Evolutionary conservation across 805 yeast species (phyloP), one percentile per base, ranked within the genome.

Genomic region (Saccharomycopsis oosterbeekiorum): DNA sequence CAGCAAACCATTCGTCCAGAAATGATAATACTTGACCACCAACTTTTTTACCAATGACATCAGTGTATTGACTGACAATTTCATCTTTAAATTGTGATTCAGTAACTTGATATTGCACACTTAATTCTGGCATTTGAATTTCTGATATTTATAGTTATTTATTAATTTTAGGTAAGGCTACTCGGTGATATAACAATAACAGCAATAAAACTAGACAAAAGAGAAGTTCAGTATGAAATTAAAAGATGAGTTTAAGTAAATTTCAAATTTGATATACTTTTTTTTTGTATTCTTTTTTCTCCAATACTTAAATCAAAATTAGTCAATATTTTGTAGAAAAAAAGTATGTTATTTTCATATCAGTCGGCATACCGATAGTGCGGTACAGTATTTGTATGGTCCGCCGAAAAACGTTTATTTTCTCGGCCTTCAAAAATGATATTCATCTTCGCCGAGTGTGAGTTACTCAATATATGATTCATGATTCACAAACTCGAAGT

Each of bases 1-100:
- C 93, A 1, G 97, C 98, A 75, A 93, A 93, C 94, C 96, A 93
- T 74, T 93, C 96, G 71, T 93, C 97, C 50, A 94, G 85, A 68
- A 80, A 83, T 15, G 80, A 73, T 24, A 88, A 69, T 5, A 90
- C 83, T 63, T 80, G 71, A 2, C 97, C 97, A 4, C 97, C 97
- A 4, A 93, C 75, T 68, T 87, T 86, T 65, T 84, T 88, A 55
- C 94, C 94, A 65, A 90, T 81, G 15, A 94, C 93, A 69, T 94
- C 84, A 50, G 86, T 82, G 69, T 81, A 82, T 66, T 80, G 76
- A 64, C 74, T 75, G 17, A 80, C 84, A 61, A 83, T 70, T 59
- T 76, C 71, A 21, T 71, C 66, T 67, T 80, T 76, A 70, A 83
- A 83, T 37, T 77, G 75, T 58, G 75, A 67, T 60, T 72, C 75